A percentile compares a stretch with the other conserved stretches of the same genome.
These are phyloP conservation scores for Apium graveolens DNA, from an alignment of 129 eudicot genomes.

Conservation along the genomic window DNA sequence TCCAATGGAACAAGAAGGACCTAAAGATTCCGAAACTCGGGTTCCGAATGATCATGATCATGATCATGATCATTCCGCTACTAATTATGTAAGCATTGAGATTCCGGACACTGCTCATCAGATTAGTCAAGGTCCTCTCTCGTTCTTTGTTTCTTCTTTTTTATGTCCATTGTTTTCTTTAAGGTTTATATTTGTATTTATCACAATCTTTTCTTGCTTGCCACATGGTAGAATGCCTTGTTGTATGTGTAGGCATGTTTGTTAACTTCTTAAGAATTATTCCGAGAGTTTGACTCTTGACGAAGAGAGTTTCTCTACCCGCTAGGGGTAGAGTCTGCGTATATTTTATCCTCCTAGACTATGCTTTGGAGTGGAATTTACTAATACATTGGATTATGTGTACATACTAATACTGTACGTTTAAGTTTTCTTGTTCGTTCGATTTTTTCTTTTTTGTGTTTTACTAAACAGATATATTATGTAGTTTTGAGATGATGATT, in stretches of 20 bases:
- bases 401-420: background rate
- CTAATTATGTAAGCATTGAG: constrained; percentile 30
- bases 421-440: background rate
- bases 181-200: background rate
- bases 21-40: constrained; percentile 14
- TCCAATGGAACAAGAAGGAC: constrained; percentile 25
- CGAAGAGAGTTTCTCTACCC: too few relatives aligned
- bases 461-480: background rate
- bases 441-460: background rate
- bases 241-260: background rate
- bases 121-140: constrained; percentile 60
- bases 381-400: background rate
- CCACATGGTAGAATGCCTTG: background rate
- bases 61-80: constrained; percentile 13
- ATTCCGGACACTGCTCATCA: constrained; percentile 92
- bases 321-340: background rate
- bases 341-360: background rate
- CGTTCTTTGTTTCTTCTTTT: background rate
- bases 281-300: background rate
- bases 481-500: background rate
- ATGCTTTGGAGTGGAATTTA: background rate
- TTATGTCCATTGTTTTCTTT: background rate
- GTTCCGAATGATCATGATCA: constrained; percentile 9
- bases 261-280: background rate
- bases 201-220: background rate